phyloP scores from a whole-genome alignment of 2,329 filamentous ascomycete genomes.

The Coniosporium tulheliwenetii region DNA sequence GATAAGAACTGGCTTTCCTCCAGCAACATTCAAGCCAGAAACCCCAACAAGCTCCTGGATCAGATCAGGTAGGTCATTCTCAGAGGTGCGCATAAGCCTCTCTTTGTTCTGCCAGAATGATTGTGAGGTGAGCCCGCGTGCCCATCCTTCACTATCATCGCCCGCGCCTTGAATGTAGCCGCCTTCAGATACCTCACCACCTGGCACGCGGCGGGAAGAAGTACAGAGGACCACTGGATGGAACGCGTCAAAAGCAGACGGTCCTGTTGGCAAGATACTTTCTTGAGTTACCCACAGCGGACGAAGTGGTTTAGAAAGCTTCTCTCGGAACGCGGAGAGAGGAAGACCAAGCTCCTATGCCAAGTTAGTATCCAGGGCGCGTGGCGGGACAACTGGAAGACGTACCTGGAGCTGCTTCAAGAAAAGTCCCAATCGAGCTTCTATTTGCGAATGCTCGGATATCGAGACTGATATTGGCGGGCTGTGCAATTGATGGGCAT shows the following conservation, averaged over 20 bases:
- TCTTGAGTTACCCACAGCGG: constrained; percentile 69
- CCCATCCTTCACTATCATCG: constrained; percentile 92
- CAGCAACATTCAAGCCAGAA: constrained; percentile 2
- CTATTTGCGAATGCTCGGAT: constrained; percentile 71
- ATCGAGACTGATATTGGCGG: constrained; percentile 56
- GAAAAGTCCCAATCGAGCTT: constrained; percentile 41
- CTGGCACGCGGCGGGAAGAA: constrained; percentile 56
- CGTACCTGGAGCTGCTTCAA: constrained; percentile 31
- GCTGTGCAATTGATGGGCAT: constrained; percentile 44
- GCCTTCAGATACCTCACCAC: constrained; percentile 51
- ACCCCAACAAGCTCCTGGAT: constrained; percentile 26
- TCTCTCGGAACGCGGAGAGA: constrained; percentile 34
- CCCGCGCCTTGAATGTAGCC: constrained; percentile 89
- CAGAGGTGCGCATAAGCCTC: constrained; percentile 43
- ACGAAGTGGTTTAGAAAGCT: constrained; percentile 55
- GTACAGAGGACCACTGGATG: constrained; percentile 73
- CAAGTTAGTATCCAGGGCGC: no score
- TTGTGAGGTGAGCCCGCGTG: constrained; percentile 57
- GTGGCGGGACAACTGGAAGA: not conserved
- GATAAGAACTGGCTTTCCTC: constrained; percentile 20
- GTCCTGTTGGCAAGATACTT: constrained; percentile 32
- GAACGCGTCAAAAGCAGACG: constrained; percentile 38
- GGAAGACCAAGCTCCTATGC: constrained; percentile 43
- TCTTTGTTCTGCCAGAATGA: constrained; percentile 64
- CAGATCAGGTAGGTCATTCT: constrained; percentile 44